Conservation (phyloP, 306 rosid genomes). For the Mucuna pruriens region DNA sequence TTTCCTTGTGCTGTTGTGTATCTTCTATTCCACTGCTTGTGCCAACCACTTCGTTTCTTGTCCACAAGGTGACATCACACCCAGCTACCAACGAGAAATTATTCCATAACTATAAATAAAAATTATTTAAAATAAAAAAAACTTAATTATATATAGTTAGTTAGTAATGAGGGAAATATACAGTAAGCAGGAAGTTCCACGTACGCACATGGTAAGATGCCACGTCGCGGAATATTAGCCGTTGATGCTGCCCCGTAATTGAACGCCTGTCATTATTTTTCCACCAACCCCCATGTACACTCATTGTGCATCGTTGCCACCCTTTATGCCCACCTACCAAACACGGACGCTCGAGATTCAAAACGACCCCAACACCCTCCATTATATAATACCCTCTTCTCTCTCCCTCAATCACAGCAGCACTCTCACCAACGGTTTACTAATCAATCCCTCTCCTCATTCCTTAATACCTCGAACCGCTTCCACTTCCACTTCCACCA, state of each 20-base stretch:
- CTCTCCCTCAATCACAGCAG: background rate
- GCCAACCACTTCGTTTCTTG: background rate
- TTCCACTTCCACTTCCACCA: background rate
- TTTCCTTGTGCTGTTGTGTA: background rate
- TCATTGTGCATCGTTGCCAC: conserved; percentile 48
- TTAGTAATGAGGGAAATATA: too few species aligned
- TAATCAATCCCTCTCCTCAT: background rate
- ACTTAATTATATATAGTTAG: too few species aligned
- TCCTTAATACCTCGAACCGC: background rate
- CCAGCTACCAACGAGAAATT: conserved; percentile 37
- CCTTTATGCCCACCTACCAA: conserved; percentile 69
- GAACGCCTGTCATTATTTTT: conserved; percentile 27
- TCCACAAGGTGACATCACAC: conserved; percentile 36
- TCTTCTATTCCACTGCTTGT: background rate
- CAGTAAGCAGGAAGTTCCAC: background rate
- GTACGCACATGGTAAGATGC: background rate
- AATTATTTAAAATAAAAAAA: too few species aligned
- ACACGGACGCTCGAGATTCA: conserved; percentile 16
- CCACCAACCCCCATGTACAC: conserved; percentile 59
- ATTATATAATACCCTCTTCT: conserved; percentile 44
- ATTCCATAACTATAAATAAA: too few species aligned
- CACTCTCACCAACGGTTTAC: conserved; percentile 6
- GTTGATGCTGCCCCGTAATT: conserved; percentile 35
- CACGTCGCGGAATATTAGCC: conserved; percentile 42
- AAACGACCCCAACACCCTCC: background rate